Base-by-base conservation (phyloP, 2,329 filamentous ascomycete species). In the Cladosporium sp. region DNA sequence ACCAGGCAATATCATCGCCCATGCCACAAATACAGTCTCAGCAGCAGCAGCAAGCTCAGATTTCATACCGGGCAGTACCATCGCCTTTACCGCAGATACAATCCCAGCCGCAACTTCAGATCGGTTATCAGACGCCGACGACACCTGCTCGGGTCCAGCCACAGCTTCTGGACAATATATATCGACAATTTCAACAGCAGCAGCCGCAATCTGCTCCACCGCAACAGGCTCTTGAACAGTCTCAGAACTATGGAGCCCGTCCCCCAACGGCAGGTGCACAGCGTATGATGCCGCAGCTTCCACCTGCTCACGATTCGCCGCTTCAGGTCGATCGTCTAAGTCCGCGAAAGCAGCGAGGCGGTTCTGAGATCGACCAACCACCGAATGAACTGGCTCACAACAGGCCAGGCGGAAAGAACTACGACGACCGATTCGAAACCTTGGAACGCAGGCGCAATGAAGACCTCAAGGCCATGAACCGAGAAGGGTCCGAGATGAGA, bases 381-480 rank as follows among this genome's bases (percentile, higher is more conserved):
- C 4, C 43, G 11, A 20, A 29, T 7, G 13, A 17, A 4, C 9
- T 27, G 9, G 22, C 22, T 4, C 9, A 27, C 22, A 9, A 27
- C 9, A 27, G 22, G 22, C 8, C 34, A 8, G 20, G 38, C 1
- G 11, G 4, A 3, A 7, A 39, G 13, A n/a, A 12, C 37, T 17
- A 39, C 2, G 37, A 48, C 7, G 5, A 19, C 8, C 45, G 37
- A 22, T 34, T 48, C 37, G 8, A n/a, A 9, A 18, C 27, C 1
- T 27, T 41, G 2, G 45, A 48, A 2, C 30, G 27, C 7, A 22
- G 34, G 20, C 39, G 29, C 17, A 32, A 12, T 1, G 19, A 24
- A 17, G 45, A 48, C n/a, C 11, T 41, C 18, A 27, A 48, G 12
- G 11, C 39, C 13, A 48, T 41, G 45, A 41, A 48, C 18, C 24